A percentile compares a stretch with the other conserved stretches of the same genome.
Conservation (phyloP, 176 grass and related monocot genomes). For the Phyllostachys edulis region DNA sequence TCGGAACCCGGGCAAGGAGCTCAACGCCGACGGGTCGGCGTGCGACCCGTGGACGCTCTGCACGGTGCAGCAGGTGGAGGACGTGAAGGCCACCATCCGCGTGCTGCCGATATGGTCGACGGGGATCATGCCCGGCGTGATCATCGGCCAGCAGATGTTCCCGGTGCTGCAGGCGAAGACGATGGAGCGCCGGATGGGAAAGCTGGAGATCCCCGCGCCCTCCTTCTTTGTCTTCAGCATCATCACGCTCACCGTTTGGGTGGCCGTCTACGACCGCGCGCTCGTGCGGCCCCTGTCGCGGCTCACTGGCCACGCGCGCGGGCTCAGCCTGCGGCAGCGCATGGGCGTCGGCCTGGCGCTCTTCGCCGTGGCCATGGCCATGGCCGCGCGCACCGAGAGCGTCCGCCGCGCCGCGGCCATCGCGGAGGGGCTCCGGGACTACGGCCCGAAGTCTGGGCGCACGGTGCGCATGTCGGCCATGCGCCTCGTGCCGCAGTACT, state of each 20-base stretch:
- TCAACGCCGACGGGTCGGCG: constrained; percentile 20
- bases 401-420: constrained; percentile 38
- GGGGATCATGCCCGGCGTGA: constrained; percentile 49
- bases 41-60: constrained; percentile 45
- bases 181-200: constrained; percentile 49
- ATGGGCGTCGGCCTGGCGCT: constrained; percentile 55
- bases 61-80: constrained; percentile 78
- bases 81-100: constrained; percentile 52
- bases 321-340: constrained; percentile 61
- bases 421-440: constrained; percentile 30
- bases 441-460: background rate
- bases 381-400: constrained; percentile 40
- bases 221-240: constrained; percentile 58
- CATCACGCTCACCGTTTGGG: constrained; percentile 64
- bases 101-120: constrained; percentile 79
- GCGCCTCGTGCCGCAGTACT: constrained; percentile 58
- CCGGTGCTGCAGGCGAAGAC: constrained; percentile 53
- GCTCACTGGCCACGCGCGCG: constrained; percentile 54
- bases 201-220: constrained; percentile 32
- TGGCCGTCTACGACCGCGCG: constrained; percentile 59
- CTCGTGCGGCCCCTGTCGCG: constrained; percentile 44
- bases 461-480: constrained; percentile 63
- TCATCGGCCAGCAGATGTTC: constrained; percentile 43
- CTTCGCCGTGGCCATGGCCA: constrained; percentile 40
- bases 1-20: constrained; percentile 30